These are phyloP conservation scores for Lactarius trivialis DNA, from an alignment of 768 basidiomycete species.

Conservation along the genomic window DNA sequence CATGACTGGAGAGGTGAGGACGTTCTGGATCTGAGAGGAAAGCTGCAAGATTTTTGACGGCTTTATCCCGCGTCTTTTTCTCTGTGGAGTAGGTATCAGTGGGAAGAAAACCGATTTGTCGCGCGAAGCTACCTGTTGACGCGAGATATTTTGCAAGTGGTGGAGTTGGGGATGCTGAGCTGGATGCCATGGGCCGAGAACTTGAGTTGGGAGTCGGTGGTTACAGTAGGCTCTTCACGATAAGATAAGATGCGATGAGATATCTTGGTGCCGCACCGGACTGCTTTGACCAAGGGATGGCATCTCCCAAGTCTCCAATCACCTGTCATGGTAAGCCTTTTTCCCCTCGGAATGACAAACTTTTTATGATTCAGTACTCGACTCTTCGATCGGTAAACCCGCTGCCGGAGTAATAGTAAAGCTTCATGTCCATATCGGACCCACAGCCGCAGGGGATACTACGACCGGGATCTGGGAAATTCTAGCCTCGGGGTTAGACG, in stretches of 20 bases:
- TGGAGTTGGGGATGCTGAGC: conserved; percentile 35
- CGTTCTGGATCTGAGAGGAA: conserved; percentile 68
- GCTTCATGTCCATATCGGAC: conserved; percentile 45
- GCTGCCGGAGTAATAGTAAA: conserved; percentile 60
- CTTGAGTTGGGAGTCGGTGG: conserved; percentile 19
- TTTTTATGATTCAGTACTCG: conserved; percentile 56
- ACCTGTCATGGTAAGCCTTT: conserved; percentile 74
- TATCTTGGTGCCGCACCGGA: too few relatives aligned
- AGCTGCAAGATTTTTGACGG: conserved; percentile 66
- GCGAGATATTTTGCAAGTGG: conserved; percentile 90
- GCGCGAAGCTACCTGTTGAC: conserved; percentile 55
- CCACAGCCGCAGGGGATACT: conserved; percentile 27
- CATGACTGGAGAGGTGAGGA: conserved; percentile 56
- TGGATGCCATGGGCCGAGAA: conserved; percentile 28
- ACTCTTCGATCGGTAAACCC: conserved; percentile 78
- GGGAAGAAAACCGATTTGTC: conserved; percentile 6
- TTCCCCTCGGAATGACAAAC: neutral
- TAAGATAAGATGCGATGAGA: conserved; percentile 12
- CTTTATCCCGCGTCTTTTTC: conserved; percentile 88
- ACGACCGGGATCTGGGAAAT: conserved; percentile 41
- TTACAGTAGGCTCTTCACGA: neutral
- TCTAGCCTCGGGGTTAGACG: conserved; percentile 52
- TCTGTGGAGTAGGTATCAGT: conserved; percentile 41
- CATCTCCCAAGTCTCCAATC: conserved; percentile 57
- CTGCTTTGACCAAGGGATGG: conserved; percentile 25